Evolutionary conservation across 148 eudicot genomes (phyloP), one percentile per base, ranked within the genome.

Genomic region (Vaccinium macrocarpon): DNA sequence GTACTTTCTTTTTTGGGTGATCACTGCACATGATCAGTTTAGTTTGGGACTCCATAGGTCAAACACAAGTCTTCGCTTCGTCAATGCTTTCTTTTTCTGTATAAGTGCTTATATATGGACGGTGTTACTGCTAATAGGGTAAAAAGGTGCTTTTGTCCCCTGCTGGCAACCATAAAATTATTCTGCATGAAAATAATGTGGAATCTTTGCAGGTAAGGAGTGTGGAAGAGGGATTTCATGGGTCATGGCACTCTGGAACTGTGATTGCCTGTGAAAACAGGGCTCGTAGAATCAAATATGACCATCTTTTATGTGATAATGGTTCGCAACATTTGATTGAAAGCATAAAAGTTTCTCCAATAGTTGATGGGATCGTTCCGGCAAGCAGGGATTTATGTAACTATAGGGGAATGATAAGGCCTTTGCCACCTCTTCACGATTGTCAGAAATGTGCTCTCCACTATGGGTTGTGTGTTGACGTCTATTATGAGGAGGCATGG

Each of bases 181-280:
- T 75, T 75, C 53, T 51, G 19, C 55, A 72, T 27, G 42, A 35
- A 2, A 75, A 19, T 4, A 61, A 74, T 75, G 62, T 61, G 72
- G 62, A 73, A 82, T 32, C 16, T 42, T 18, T 89, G 83, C 88
- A 97, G 99, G 95, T 95, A 81, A 94, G 92, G 91, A 93, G 95
- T 85, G 13, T 84, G 78, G 98, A 95, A 82, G 94, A 93, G 42
- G 99, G 99, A 70, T 90, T 88, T 80, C 86, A 66, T 27, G 98
- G 98, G 46, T 97, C 99, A 57, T 97, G 99, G 99, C 98, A 97
- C 86, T 18, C 90, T 71, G 99, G 89, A 74, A 85, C 57, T 51
- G 81, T 97, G 42, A 86, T 85, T 82, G 64, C 64, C 35, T 84
- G 87, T 70, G 64, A 83, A 73, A n/a, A 57, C 16, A 78, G 76